Evolutionary conservation across 2,329 filamentous ascomycete genomes (phyloP), one percentile per base, ranked within the genome.

Genomic region (Xylaria digitata): DNA sequence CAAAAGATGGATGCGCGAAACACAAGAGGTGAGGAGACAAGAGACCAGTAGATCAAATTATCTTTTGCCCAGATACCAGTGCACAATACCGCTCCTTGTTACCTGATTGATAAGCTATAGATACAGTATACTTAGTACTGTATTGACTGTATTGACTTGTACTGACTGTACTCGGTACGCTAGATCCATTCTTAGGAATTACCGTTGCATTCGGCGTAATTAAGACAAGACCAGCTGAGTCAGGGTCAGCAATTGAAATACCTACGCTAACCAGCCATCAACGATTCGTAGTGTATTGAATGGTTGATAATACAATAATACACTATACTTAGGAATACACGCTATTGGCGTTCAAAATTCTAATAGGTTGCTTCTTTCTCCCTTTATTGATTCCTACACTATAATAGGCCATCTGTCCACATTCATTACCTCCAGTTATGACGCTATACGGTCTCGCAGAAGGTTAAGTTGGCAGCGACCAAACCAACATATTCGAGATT

Each of bases 171-270:
- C 13, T 8, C 19, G 21, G 15, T 11, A 34, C 9, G 26, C 26
- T 26, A 26, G 26, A 5, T 26, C 26, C 26, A 26, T 26, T 26
- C 26, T 5, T n/a, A 55, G 23, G 37, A 53, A 40, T 56, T 57
- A 62, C 37, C 23, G 65, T 69, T 55, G 59, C 55, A 67, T 40
- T 63, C 65, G 65, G 65, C 54, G 54, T 43, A 64, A 65, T 62
- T 65, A 32, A 45, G 48, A 61, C 56, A 32, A 45, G 48, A 61
- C 56, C 30, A 69, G 63, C 59, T 63, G 66, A 63, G 61, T 68
- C 66, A 68, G 48, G 40, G 53, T 62, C 57, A 55, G 46, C 46
- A 56, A 57, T 19, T 52, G 40, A 40, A 50, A 55, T 40, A 34
- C 40, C 34, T 37, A 37, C 2, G 2, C 8, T 37, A 45, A 34